A percentile compares a stretch with the other conserved stretches of the same genome.
These are phyloP conservation scores for Boletus huronensis DNA, from an alignment of 768 basidiomycete species.

Conservation along the genomic window DNA sequence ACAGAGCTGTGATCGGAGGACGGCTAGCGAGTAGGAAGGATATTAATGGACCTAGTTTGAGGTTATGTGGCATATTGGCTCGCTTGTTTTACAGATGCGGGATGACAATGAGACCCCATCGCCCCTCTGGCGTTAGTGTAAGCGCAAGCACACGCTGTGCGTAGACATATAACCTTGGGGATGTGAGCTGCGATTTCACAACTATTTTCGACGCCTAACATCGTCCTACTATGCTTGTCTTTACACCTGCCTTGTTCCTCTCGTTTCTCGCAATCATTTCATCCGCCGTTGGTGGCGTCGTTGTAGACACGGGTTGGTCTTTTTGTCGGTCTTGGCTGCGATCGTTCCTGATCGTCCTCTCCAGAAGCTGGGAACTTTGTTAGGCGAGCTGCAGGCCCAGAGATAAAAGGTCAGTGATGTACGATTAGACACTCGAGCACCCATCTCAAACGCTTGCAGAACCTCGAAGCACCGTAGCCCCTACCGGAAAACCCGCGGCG, in stretches of 20 bases:
- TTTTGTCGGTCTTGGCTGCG: not conserved
- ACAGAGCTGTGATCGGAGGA: no score
- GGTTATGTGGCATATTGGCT: no score
- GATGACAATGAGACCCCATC: no score
- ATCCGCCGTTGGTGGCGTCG: constrained; percentile 2
- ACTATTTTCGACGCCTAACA: not conserved
- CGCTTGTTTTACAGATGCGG: no score
- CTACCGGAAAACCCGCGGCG: not conserved
- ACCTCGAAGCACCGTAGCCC: not conserved
- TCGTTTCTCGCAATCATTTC: constrained; percentile 11
- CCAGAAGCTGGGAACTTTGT: not conserved
- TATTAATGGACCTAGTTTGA: no score
- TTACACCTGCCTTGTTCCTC: constrained; percentile 8
- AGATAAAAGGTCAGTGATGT: not conserved
- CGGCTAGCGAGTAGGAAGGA: no score
- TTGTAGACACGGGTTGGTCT: constrained; percentile 9
- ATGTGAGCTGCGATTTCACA: not conserved
- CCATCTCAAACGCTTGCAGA: not conserved
- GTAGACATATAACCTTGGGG: constrained; percentile 11
- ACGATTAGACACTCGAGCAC: not conserved
- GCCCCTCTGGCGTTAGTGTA: not conserved
- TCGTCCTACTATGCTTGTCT: constrained; percentile 9
- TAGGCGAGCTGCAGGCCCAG: not conserved
- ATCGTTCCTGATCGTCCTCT: not conserved
- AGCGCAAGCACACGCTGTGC: not conserved